Base-by-base conservation (phyloP, 2,329 filamentous ascomycete genomes). In the Aspergillus aculeatinus region DNA sequence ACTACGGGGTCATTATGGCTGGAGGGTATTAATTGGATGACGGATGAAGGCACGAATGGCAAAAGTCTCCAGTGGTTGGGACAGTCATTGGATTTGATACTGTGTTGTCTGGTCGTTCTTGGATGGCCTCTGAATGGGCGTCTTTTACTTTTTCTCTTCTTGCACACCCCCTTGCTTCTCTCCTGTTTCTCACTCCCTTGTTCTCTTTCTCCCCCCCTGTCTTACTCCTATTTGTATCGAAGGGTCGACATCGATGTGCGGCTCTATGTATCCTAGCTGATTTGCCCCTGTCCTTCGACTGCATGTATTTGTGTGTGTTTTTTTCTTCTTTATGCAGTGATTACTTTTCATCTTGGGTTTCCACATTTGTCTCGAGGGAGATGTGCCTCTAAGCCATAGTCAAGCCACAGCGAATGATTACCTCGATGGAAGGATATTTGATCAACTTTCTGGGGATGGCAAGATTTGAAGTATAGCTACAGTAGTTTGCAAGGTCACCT, bases 1-100 rank as follows among this genome's bases (percentile, higher is more conserved):
- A 90, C 68, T 92, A 90, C 73, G 81, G 82, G 60, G 83, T 83
- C 59, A 80, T 89, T 47, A 86, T 89, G 84, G 83, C 79, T 7
- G 77, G 76, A 65, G 76, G 71, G 48, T 70, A 74, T 59, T 78
- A 66, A 72, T 60, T 52, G 42, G 51, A 57, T 59, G 56, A 19
- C 10, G 49, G 23, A 19, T 51, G 12, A n/a, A 51, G 16, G 49
- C 16, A 51, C 31, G 49, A 19, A 51, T 51, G 49, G 49, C 39
- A 44, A 27, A 19, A 31, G 12, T 35, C 33, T 51, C 23, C 16
- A 19, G 25, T 29, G 5, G n/a, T 33, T 27, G 48, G 25, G 48
- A 4, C 5, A 44, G 39, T 44, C 39, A n/a, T 44, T 44, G 39
- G 39, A 44, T 44, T 2, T 44, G 2, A 44, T 44, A 19, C 3